Evolutionary conservation across 108 stramenopile genomes (phyloP).

Genomic region (Cyclotella cryptica): DNA sequence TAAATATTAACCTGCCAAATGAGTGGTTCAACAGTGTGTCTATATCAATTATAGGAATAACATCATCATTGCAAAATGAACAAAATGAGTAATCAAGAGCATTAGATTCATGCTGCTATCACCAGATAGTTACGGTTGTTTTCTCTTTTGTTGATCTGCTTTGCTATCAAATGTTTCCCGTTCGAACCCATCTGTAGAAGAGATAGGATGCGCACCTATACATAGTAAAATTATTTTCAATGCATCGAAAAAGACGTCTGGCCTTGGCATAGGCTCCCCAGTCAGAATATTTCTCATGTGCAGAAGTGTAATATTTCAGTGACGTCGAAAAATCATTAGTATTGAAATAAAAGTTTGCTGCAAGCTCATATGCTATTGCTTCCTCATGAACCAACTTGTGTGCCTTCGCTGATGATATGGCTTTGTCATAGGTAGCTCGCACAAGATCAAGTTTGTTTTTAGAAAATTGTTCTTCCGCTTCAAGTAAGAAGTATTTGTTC

Average conservation of each 20-base stretch:
- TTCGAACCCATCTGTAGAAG: too few species aligned
- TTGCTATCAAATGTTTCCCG: too few species aligned
- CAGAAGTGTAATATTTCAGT: neutral
- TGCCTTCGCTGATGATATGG: conserved; percentile 16
- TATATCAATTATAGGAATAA: too few species aligned
- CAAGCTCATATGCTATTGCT: conserved; percentile 1
- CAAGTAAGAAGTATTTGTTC: conserved; percentile 17
- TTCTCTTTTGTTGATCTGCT: too few species aligned
- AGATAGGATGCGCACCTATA: too few species aligned
- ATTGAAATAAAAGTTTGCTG: neutral
- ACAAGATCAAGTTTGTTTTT: neutral
- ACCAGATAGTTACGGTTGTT: too few species aligned
- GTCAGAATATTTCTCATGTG: neutral
- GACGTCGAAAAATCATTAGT: neutral
- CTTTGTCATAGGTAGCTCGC: conserved; percentile 6
- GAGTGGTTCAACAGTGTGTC: too few species aligned
- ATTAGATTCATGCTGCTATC: too few species aligned
- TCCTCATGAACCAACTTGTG: conserved; percentile 25
- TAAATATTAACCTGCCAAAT: too few species aligned
- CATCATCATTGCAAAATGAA: too few species aligned
- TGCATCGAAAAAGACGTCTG: neutral
- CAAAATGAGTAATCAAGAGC: too few species aligned
- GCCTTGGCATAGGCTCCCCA: neutral
- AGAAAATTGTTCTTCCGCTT: conserved; percentile 27
- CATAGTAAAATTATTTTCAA: too few species aligned